phyloP scores from a whole-genome alignment of 2,329 filamentous ascomycete species.

The Exophiala sideris region DNA sequence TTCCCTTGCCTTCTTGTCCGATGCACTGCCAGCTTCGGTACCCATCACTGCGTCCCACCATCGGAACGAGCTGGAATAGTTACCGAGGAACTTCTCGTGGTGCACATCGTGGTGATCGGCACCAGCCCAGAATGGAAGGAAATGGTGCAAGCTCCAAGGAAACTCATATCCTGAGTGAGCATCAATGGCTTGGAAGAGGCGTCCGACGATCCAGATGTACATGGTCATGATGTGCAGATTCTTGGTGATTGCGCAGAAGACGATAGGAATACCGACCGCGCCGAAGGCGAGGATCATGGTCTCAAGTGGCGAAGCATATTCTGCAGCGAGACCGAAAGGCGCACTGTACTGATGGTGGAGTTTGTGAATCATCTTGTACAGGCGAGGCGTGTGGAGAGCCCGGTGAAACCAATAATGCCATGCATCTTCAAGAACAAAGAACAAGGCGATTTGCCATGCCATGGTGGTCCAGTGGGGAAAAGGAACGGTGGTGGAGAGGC shows the following conservation, averaged over 20 bases:
- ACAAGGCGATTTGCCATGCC: conserved; percentile 83
- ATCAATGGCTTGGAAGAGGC: conserved; percentile 96
- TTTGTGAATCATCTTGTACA: conserved; percentile 98
- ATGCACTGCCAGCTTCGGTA: conserved; percentile 70
- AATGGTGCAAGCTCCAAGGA: conserved; percentile 92
- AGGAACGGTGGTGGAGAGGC: conserved; percentile 80
- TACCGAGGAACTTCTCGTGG: conserved; percentile 98
- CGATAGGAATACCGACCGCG: conserved; percentile 74
- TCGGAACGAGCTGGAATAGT: conserved; percentile 95
- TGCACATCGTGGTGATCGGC: conserved; percentile 95
- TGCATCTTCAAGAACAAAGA: conserved; percentile 93
- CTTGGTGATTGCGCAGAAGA: conserved; percentile 78
- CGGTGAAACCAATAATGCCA: conserved; percentile 99
- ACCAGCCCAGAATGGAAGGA: conserved; percentile 96
- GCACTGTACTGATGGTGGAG: conserved; percentile 99
- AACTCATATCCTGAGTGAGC: conserved; percentile 98
- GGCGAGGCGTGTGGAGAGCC: conserved; percentile 84
- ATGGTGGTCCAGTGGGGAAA: conserved; percentile 86
- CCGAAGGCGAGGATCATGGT: conserved; percentile 91
- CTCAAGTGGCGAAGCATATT: conserved; percentile 97
- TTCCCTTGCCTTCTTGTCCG: conserved; percentile 15
- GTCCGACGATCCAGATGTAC: conserved; percentile 92
- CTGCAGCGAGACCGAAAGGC: conserved; percentile 90
- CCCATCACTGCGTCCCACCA: conserved; percentile 98
- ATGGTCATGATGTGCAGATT: conserved; percentile 95